Evolutionary conservation across 805 yeast species (phyloP).

Genomic region (Kuraishia cidri): DNA sequence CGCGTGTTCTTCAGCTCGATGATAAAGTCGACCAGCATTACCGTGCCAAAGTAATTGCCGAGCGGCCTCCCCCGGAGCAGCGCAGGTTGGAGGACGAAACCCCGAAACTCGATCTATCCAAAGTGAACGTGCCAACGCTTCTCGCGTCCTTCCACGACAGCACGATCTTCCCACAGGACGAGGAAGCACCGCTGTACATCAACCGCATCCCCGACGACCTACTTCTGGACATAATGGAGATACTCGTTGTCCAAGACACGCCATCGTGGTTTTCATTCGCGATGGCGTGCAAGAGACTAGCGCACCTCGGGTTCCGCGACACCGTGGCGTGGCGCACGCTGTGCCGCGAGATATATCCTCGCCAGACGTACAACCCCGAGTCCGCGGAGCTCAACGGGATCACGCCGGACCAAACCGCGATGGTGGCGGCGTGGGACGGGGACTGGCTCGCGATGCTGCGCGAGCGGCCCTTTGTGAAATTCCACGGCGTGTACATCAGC

Average conservation of each 20-base stretch:
- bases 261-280: constrained; percentile 61
- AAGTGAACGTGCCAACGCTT: constrained; percentile 31
- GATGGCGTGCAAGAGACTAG: constrained; percentile 46
- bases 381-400: constrained; percentile 26
- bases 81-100: constrained; percentile 4
- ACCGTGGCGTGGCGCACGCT: constrained; percentile 41
- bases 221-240: constrained; percentile 38
- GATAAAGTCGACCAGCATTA: constrained; percentile 59
- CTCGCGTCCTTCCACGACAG: constrained; percentile 24
- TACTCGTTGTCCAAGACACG: constrained; percentile 37
- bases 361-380: constrained; percentile 41
- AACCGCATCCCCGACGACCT: constrained; percentile 50
- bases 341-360: constrained; percentile 40
- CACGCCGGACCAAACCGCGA: constrained; percentile 19
- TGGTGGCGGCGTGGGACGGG: constrained; percentile 30
- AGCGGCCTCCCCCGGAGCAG: constrained; percentile 10
- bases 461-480: constrained; percentile 71
- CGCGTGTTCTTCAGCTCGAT: constrained; percentile 11
- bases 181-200: constrained; percentile 28
- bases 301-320: constrained; percentile 47
- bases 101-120: constrained; percentile 21
- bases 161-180: constrained; percentile 15
- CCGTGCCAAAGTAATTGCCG: constrained; percentile 37
- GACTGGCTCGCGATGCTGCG: constrained; percentile 43
- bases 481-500: constrained; percentile 78